Percentiles rank a stretch among this genome's conserved stretches.
phyloP scores from a whole-genome alignment of 2,329 filamentous ascomycete species.

The Pyrenophora tritici-repentis region DNA sequence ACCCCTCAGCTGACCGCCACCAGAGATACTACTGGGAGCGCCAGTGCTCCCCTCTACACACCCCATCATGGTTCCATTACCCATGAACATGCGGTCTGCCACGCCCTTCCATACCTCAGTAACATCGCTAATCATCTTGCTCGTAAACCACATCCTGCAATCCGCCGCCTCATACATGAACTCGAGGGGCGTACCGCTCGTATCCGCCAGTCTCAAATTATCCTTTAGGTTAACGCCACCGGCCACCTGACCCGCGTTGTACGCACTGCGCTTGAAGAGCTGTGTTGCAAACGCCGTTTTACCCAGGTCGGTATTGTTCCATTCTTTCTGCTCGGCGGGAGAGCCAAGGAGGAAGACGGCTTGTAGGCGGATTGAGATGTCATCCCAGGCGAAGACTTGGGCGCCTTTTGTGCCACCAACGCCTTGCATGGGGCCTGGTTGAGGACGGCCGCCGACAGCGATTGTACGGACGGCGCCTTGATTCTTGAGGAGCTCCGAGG shows the following conservation, averaged over 20 bases:
- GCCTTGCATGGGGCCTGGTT: slow-evolving; percentile 50
- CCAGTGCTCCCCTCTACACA: slow-evolving; percentile 42
- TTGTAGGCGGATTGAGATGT: slow-evolving; percentile 39
- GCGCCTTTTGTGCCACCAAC: slow-evolving; percentile 54
- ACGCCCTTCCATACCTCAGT: slow-evolving; percentile 47
- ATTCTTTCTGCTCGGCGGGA: slow-evolving; percentile 36
- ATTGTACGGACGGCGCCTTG: slow-evolving; percentile 52
- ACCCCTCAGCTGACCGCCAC: slow-evolving; percentile 38
- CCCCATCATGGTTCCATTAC: slow-evolving; percentile 18
- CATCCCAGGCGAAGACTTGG: slow-evolving; percentile 43
- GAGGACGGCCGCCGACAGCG: slow-evolving; percentile 50
- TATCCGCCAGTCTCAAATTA: slow-evolving; percentile 46
- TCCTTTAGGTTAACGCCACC: slow-evolving; percentile 46
- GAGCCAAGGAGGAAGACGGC: slow-evolving; percentile 39
- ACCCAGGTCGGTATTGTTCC: slow-evolving; percentile 37
- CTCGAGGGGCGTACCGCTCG: slow-evolving; percentile 46
- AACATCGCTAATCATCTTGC: slow-evolving; percentile 43
- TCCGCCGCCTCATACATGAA: slow-evolving; percentile 51
- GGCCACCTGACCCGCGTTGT: slow-evolving; percentile 27
- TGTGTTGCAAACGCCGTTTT: slow-evolving; percentile 42
- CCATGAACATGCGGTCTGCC: slow-evolving; percentile 44
- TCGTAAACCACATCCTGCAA: slow-evolving; percentile 49
- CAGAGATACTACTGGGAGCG: slow-evolving; percentile 34
- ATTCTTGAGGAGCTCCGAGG: slow-evolving; percentile 52
- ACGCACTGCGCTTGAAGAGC: slow-evolving; percentile 39